Percentiles rank a stretch among this genome's conserved stretches.
These are phyloP conservation scores for Myriosclerotinia scirpicola DNA, from an alignment of 2,329 filamentous ascomycete species.

Conservation along the genomic window DNA sequence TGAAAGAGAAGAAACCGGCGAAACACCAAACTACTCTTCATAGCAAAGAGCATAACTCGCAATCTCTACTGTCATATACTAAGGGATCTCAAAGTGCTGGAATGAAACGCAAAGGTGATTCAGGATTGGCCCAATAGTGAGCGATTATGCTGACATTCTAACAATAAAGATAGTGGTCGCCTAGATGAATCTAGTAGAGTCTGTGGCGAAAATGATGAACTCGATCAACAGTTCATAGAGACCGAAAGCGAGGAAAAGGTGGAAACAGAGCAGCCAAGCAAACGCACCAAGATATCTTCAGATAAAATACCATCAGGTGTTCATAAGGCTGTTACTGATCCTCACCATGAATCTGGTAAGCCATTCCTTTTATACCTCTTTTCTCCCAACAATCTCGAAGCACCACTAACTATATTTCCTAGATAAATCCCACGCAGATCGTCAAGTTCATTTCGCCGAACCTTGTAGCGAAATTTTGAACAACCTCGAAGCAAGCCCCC, in stretches of 20 bases:
- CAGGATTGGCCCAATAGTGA: neutral
- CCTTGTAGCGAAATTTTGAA: neutral
- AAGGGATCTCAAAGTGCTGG: neutral
- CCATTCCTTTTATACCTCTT: neutral
- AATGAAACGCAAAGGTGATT: slow-evolving; percentile 7
- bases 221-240: neutral
- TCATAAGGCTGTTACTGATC: neutral
- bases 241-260: slow-evolving; percentile 1
- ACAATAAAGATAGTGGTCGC: neutral
- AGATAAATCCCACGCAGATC: neutral
- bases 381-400: neutral
- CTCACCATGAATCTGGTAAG: neutral
- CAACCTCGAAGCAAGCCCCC: neutral
- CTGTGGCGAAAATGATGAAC: neutral
- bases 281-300: slow-evolving; percentile 7
- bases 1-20: neutral
- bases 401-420: neutral
- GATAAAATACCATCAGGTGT: neutral
- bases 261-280: neutral
- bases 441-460: slow-evolving; percentile 2
- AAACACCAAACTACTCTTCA: neutral
- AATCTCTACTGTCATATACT: neutral
- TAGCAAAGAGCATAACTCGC: neutral
- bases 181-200: neutral
- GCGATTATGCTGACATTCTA: neutral